Base-by-base conservation (phyloP, 768 basidiomycete genomes). In the Lanmaoa pseudosensibilis region DNA sequence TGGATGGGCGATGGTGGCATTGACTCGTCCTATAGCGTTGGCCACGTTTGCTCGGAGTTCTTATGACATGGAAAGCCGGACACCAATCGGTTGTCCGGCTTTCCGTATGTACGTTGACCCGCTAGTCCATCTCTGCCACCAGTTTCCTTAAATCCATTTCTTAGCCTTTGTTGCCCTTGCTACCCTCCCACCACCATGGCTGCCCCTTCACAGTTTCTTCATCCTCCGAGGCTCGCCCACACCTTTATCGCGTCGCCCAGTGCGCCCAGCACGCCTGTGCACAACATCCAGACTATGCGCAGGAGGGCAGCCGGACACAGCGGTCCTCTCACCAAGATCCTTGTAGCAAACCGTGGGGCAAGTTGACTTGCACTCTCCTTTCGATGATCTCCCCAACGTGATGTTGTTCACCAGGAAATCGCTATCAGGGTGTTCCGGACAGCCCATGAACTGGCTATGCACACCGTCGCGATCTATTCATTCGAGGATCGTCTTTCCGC, bases 351-450 rank as follows among this genome's bases (percentile, higher is more conserved):
- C 74, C 88, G 92, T 59, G 92, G 92, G 65, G 94, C 92, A 78
- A 52, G 90, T 73, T 23, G 27, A 9, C 23, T 16, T n/a, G 34
- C 19, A 45, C 32, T 54, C 39, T 52, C 66, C 30, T 43, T 57
- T 53, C 55, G 37, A 43, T 33, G 34, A 30, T 54, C 44, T 55
- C 37, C 15, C 44, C 56, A 32, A 59, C 11, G 23, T 41, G 13
- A 52, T 38, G 32, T 40, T 49, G 60, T 49, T 51, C 59, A 15
- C 37, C 69, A 94, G 92, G 94, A 99, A 89, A 99, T 99, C 73
- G 97, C 97, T 30, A 94, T 99, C 66, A 91, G 97, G 69, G 94
- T 99, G 40, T 98, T 99, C 82, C 82, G 95, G 67, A 98, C 95
- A 1, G 92, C 97, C 48, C 97, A 99, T 78, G 97, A 99, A 70